These are phyloP conservation scores for Microbotryomycetes sp. DNA, from an alignment of 1,284 basidiomycete genomes.

Conservation along the genomic window DNA sequence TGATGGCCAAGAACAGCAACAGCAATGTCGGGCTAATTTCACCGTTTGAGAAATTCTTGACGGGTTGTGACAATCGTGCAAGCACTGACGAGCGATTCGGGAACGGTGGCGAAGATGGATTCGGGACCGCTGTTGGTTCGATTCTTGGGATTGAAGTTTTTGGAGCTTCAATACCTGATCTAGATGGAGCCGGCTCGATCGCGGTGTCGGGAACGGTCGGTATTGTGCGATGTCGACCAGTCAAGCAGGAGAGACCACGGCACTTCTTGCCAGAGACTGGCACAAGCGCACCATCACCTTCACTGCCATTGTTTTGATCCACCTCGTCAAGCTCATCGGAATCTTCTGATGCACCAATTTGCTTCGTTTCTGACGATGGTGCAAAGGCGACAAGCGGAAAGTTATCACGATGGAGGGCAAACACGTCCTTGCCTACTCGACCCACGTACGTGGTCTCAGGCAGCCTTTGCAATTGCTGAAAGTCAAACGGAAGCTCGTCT, in stretches of 20 bases:
- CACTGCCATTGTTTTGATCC: neutral
- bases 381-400: conserved; percentile 69
- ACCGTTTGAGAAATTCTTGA: neutral
- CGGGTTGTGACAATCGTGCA: conserved; percentile 4
- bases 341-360: neutral
- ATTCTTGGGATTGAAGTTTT: neutral
- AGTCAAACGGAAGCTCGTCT: conserved; percentile 35
- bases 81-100: conserved; percentile 19
- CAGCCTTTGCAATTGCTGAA: conserved; percentile 44
- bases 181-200: conserved; percentile 12
- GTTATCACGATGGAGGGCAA: conserved; percentile 63
- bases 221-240: conserved; percentile 23
- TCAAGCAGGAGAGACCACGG: conserved; percentile 15
- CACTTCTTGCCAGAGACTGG: neutral
- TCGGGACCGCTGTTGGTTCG: conserved; percentile 1
- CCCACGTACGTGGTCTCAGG: conserved; percentile 57
- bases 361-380: conserved; percentile 15
- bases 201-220: conserved; percentile 10
- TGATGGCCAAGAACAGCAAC: neutral
- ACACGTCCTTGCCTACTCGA: conserved; percentile 59
- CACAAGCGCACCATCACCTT: neutral
- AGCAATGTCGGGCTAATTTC: neutral
- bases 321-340: conserved; percentile 2
- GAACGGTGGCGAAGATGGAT: conserved; percentile 16
- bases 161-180: conserved; percentile 18